A percentile compares a stretch with the other conserved stretches of the same genome.
Evolutionary conservation across 31 red algal genomes (phyloP).

Genomic region (Asparagopsis taxiformis): DNA sequence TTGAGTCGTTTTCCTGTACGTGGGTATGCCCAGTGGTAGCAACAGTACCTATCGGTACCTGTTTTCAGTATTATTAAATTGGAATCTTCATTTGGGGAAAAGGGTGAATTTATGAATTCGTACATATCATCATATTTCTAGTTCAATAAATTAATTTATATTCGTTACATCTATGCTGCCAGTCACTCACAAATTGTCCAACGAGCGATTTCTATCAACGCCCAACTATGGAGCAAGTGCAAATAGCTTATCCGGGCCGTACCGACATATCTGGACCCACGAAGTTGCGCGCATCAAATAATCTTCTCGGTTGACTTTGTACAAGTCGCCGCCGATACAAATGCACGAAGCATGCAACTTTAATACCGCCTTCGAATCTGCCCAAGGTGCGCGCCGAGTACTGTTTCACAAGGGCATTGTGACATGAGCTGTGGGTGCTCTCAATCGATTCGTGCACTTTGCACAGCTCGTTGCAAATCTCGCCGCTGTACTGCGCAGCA

Average conservation of each 20-base stretch:
- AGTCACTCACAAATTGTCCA: no score
- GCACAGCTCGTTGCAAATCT: not conserved
- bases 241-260: not conserved
- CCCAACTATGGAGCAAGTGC: no score
- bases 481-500: slow-evolving; percentile 14
- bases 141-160: no score
- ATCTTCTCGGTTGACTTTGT: slow-evolving; percentile 15
- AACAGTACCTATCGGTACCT: no score
- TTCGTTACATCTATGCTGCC: no score
- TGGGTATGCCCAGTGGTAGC: no score
- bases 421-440: slow-evolving; percentile 17
- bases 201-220: no score
- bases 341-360: slow-evolving; percentile 35
- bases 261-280: not conserved
- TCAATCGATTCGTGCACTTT: slow-evolving; percentile 7
- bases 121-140: no score
- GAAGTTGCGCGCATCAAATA: slow-evolving; percentile 4
- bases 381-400: not conserved
- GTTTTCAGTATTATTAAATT: no score
- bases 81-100: no score
- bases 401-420: slow-evolving; percentile 19
- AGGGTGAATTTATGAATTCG: no score
- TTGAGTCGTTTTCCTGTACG: no score
- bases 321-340: slow-evolving; percentile 15
- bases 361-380: slow-evolving; percentile 17